Percentiles rank a stretch among this genome's conserved stretches.
These are phyloP conservation scores for Brassica napus DNA, from an alignment of 345 rosid species.

Conservation along the genomic window DNA sequence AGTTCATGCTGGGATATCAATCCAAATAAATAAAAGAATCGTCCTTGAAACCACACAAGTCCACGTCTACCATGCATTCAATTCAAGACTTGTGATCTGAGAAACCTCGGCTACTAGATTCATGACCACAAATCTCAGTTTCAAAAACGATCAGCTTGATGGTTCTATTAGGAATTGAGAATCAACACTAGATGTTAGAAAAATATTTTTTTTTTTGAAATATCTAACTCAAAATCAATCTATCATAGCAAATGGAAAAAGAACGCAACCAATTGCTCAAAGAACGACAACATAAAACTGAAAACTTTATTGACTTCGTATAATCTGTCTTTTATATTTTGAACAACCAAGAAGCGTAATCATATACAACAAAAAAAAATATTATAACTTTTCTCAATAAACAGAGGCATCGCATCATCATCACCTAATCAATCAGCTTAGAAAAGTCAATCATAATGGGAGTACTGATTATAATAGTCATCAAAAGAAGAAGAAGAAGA, in stretches of 20 bases:
- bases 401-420: constrained; percentile 2
- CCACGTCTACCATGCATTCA: too few species aligned
- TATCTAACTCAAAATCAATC: not conserved
- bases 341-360: not conserved
- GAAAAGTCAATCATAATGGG: constrained; percentile 50
- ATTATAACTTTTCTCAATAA: not conserved
- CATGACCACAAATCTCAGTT: not conserved
- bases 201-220: too few species aligned
- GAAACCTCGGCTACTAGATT: not conserved
- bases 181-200: not conserved
- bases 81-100: not conserved
- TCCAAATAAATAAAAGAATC: not conserved
- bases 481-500: constrained; percentile 39
- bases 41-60: not conserved
- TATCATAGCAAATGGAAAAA: constrained; percentile 15
- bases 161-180: not conserved
- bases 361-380: constrained; percentile 8
- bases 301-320: constrained; percentile 3
- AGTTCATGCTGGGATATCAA: not conserved
- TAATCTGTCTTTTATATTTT: not conserved
- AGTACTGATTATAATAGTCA: constrained; percentile 43
- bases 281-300: not conserved
- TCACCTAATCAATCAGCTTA: constrained; percentile 4
- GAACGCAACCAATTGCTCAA: constrained; percentile 22
- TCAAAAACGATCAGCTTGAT: not conserved